Evolutionary conservation across 495 filamentous ascomycete genomes (phyloP), one percentile per base, ranked within the genome.

Genomic region (Aspergillus nidulans): DNA sequence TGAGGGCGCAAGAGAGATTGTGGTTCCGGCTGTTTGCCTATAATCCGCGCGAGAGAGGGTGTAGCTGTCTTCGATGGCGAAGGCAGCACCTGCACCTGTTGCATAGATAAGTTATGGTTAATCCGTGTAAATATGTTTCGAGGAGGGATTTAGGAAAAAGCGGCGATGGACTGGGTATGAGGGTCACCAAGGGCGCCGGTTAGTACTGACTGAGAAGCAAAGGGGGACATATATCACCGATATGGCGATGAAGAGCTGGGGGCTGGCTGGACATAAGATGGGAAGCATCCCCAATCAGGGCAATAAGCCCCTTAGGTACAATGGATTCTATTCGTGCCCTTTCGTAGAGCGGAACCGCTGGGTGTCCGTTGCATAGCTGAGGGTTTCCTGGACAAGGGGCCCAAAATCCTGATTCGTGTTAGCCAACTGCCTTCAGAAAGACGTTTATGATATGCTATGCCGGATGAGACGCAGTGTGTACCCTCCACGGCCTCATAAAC

Each of bases 41-140:
- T 48, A 42, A 23, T 10, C 55, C 10, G 53, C 60, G 41, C 39
- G 60, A n/a, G 73, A 66, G 9, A 88, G 60, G 7, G 84, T 66
- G 28, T 74, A 76, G 30, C 77, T 74, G 61, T 86, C 84, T 59
- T 86, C 84, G 20, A 86, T 71, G 5, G 81, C 79, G 69, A 82
- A 77, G 1, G 83, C 82, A 0, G 83, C 82, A 1, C 83, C 84
- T 0, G 81, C 69, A 13, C 83, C 83, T 62, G 25, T 6, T 7
- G 10, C 4, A n/a, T 23, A 21, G 25, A 34, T 9, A 28, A 28
- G 30, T 34, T 19, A 28, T 15, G 24, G 21, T 23, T 13, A 43
- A 24, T 30, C 30, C 1, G 25, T 4, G 19, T 45, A 25, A 6
- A 42, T 42, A 45, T 13, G 43, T 12, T 8, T 21, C 9, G 5